Evolutionary conservation across 176 grass and related monocot genomes (phyloP).

Genomic region (Themeda triandra): DNA sequence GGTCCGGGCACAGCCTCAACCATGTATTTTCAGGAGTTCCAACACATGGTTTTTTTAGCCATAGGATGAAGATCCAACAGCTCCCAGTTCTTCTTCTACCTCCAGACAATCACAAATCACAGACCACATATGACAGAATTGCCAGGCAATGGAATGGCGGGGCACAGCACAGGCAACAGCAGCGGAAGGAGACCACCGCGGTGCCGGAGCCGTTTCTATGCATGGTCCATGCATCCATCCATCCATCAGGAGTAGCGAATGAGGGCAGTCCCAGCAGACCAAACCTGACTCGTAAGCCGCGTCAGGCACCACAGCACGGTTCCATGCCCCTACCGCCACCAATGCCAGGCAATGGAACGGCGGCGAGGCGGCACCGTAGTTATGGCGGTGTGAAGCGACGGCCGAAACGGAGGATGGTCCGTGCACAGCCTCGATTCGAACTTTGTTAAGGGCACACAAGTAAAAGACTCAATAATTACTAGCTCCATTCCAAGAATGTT

Average conservation of each 20-base stretch:
- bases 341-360: neutral
- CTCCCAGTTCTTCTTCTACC: too few relatives aligned
- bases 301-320: neutral
- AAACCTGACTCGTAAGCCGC: neutral
- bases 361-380: constrained; percentile 4
- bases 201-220: too few relatives aligned
- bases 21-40: too few relatives aligned
- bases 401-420: neutral
- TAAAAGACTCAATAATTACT: neutral
- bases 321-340: neutral
- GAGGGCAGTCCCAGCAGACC: neutral
- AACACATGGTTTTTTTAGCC: too few relatives aligned
- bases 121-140: too few relatives aligned
- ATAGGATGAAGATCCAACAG: too few relatives aligned
- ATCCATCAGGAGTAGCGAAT: neutral
- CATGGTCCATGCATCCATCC: neutral
- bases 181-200: too few relatives aligned
- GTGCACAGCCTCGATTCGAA: neutral
- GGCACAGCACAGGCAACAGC: too few relatives aligned
- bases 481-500: too few relatives aligned
- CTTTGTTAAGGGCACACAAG: neutral
- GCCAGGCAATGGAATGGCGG: too few relatives aligned
- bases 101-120: too few relatives aligned
- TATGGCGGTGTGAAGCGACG: neutral
- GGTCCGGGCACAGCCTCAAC: neutral